phyloP scores from a whole-genome alignment of 305 asterid species.

The Solanum hybrid region DNA sequence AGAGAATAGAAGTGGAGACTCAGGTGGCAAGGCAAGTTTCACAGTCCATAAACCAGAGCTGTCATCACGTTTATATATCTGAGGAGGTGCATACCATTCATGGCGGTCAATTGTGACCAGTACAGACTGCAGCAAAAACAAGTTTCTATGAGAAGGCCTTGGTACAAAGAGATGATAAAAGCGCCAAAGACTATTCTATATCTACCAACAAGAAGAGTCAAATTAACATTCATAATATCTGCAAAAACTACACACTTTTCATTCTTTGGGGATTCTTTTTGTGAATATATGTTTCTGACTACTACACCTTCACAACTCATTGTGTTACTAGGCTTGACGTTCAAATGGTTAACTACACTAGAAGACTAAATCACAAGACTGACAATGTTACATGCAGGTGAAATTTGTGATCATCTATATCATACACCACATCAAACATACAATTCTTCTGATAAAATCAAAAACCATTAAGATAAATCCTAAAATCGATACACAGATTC shows the following conservation, averaged over 20 bases:
- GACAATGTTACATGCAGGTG: not conserved
- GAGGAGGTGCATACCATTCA: constrained; percentile 99
- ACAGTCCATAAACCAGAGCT: constrained; percentile 76
- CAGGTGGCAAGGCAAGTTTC: constrained; percentile 62
- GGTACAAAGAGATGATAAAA: not conserved
- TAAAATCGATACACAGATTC: not conserved
- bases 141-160: not conserved
- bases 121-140: constrained; percentile 70
- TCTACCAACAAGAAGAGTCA: not conserved
- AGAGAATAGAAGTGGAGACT: constrained; percentile 48
- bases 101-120: constrained; percentile 95
- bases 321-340: not conserved
- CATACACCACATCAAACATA: not conserved
- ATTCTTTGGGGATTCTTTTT: not conserved
- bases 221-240: not conserved
- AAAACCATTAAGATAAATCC: not conserved
- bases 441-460: not conserved
- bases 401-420: not conserved
- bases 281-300: not conserved
- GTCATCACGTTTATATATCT: constrained; percentile 79
- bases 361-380: not conserved
- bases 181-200: not conserved
- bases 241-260: not conserved
- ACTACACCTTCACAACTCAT: not conserved
- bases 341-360: not conserved